These are phyloP conservation scores for Ramaria sp. DNA, from an alignment of 768 basidiomycete species.

Conservation along the genomic window DNA sequence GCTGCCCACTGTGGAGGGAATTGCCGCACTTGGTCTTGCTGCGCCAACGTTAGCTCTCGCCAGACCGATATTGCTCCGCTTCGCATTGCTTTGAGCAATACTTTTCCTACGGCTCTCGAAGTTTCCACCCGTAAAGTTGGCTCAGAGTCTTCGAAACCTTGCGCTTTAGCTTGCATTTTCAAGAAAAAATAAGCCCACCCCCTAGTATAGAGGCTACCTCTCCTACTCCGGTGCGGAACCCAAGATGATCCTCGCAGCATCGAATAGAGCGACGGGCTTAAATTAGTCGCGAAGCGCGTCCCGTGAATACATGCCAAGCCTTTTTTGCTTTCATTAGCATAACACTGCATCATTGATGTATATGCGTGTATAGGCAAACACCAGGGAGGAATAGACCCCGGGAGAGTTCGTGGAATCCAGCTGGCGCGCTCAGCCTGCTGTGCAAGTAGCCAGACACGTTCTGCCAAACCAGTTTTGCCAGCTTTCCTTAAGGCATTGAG, in stretches of 20 bases:
- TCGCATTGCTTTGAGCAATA: constrained; percentile 27
- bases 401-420: constrained; percentile 23
- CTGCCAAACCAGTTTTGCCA: constrained; percentile 41
- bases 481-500: constrained; percentile 51
- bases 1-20: neutral
- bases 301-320: neutral
- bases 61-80: constrained; percentile 20
- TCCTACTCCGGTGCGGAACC: constrained; percentile 13
- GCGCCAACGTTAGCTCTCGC: neutral
- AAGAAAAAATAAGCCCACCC: constrained; percentile 29
- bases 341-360: constrained; percentile 59
- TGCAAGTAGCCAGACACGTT: constrained; percentile 55
- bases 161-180: constrained; percentile 5
- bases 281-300: neutral
- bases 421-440: constrained; percentile 48
- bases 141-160: constrained; percentile 13
- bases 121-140: constrained; percentile 14
- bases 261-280: neutral
- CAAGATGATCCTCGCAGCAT: neutral
- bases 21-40: neutral
- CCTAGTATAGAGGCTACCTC: constrained; percentile 16
- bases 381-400: constrained; percentile 39
- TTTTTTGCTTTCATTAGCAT: constrained; percentile 21
- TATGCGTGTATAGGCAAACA: constrained; percentile 54
- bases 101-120: constrained; percentile 18